Evolutionary conservation across 225 moss, liverwort and hornwort genomes (phyloP), one percentile per base, ranked within the genome.

Genomic region (Physcomitrium patens): DNA sequence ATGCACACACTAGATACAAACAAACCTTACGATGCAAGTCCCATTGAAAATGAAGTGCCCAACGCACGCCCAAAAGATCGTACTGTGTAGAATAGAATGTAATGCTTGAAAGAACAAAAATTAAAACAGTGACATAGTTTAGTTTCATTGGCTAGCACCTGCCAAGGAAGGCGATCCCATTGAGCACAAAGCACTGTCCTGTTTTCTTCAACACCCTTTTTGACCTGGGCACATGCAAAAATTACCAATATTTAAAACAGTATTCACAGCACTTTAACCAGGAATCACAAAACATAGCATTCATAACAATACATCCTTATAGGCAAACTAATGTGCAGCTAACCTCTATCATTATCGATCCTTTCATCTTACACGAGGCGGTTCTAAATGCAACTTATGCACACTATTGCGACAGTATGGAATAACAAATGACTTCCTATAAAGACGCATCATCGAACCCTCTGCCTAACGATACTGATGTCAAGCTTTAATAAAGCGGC

Each of bases 81-180:
- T 49, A 15, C 48, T 53, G 7, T 14, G 31, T 27, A 19, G 37
- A 63, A 50, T 5, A 51, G 10, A 45, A 68, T 31, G 44, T 63
- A 75, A 26, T 44, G 63, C 3, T 63, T 49, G 28, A 70, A 68
- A 44, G 27, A 71, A 9, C 1, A 64, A 49, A 75, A 8, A 20
- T 9, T 62, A 45, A 72, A 54, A 79, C 54, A 72, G 31, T 24
- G 7, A 19, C 16, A 67, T 10, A 17, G n/a, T 11, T 50, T 52
- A 54, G 67, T 43, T 58, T 78, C 63, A 53, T 37, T 63, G 44
- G 60, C 2, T 18, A 17, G 71, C 60, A 94, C 96, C 96, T 96
- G 86, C 99, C 99, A 68, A 99, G 91, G 64, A 99, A 99, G 62
- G 90, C 79, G 72, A 90, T 83, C 47, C 93, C 99, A 60, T 99